These are phyloP conservation scores for Vachellia collinsii DNA, from an alignment of 306 rosid species.

Conservation along the genomic window DNA sequence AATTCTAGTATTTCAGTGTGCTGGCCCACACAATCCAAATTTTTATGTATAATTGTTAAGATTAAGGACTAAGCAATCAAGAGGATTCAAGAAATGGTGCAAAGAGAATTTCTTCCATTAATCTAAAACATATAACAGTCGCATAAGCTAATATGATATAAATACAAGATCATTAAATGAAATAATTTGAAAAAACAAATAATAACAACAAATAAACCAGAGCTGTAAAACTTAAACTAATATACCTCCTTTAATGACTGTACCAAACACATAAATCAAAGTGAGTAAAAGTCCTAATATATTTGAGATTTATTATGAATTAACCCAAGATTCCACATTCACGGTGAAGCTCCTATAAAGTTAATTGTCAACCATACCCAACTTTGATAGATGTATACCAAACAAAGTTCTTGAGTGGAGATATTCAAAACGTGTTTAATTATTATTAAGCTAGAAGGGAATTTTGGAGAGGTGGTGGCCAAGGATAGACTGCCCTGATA, in stretches of 20 bases:
- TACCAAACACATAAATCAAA: background rate
- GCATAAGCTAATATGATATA: background rate
- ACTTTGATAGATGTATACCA: background rate
- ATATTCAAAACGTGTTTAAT: too few species aligned
- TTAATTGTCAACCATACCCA: background rate
- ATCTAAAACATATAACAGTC: background rate
- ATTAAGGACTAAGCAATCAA: background rate
- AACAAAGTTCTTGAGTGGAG: too few species aligned
- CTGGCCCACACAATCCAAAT: constrained; percentile 17
- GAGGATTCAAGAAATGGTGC: background rate
- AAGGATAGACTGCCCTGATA: too few species aligned
- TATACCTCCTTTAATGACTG: background rate
- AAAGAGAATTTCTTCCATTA: background rate
- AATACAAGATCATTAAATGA: background rate
- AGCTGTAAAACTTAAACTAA: background rate
- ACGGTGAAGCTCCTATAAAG: background rate
- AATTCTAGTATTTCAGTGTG: background rate
- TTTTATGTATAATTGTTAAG: background rate
- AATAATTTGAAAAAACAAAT: background rate
- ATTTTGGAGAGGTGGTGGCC: too few species aligned
- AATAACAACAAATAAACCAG: background rate
- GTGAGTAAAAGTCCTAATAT: background rate
- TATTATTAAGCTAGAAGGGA: too few species aligned
- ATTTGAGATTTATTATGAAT: background rate
- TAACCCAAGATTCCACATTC: background rate